phyloP scores from a whole-genome alignment of 495 filamentous ascomycete species.

The Lasiosphaeris hirsuta region DNA sequence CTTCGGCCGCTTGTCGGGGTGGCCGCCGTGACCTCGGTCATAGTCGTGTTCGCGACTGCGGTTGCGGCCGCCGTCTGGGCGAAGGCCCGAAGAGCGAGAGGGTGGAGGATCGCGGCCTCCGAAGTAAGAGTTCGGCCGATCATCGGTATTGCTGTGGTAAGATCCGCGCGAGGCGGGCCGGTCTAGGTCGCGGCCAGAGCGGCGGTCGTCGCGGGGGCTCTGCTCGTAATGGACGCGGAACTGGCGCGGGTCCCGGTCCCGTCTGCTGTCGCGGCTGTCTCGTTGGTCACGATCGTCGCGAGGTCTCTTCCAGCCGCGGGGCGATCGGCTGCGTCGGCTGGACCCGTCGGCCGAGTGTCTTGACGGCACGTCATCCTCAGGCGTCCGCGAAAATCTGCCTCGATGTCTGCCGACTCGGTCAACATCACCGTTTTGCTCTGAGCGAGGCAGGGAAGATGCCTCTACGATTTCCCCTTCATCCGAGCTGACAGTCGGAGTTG shows the following conservation, averaged over 20 bases:
- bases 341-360: conserved; percentile 60
- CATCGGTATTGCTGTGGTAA: conserved; percentile 39
- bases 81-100: conserved; percentile 10
- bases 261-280: conserved; percentile 38
- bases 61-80: conserved; percentile 7
- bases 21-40: conserved; percentile 36
- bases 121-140: conserved; percentile 51
- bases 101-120: conserved; percentile 35
- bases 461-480: conserved; percentile 89
- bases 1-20: conserved; percentile 59
- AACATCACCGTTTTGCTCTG: conserved; percentile 54
- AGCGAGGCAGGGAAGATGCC: conserved; percentile 55
- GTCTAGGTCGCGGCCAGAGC: conserved; percentile 60
- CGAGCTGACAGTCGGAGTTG: conserved; percentile 53
- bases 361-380: conserved; percentile 70
- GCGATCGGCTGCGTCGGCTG: conserved; percentile 38
- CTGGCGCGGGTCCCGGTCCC: conserved; percentile 40
- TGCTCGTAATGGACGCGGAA: conserved; percentile 63
- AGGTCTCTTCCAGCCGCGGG: conserved; percentile 64
- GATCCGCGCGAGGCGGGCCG: conserved; percentile 52
- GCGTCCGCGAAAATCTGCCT: conserved; percentile 70
- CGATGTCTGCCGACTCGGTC: conserved; percentile 66
- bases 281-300: conserved; percentile 56
- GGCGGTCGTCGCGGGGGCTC: conserved; percentile 40
- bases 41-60: conserved; percentile 24